Evolutionary conservation across 768 basidiomycete genomes (phyloP).

Genomic region (Tulasnella sp.): DNA sequence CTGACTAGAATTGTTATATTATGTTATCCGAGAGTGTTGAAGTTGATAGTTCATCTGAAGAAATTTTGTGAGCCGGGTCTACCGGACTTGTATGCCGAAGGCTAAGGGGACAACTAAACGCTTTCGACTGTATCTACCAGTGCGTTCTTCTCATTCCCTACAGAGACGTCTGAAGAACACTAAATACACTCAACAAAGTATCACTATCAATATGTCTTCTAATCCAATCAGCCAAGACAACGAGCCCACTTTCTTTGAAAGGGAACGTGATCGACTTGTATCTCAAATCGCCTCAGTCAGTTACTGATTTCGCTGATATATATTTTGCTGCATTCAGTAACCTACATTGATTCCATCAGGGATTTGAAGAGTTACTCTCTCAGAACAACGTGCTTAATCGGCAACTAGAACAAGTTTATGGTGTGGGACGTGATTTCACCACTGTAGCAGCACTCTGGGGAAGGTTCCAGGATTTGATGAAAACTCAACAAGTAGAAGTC

Average conservation of each 20-base stretch:
- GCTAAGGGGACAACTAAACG: too few species aligned
- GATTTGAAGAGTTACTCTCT: conserved; percentile 76
- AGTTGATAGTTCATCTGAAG: too few species aligned
- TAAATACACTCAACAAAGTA: too few species aligned
- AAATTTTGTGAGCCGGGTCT: too few species aligned
- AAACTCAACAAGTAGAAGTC: conserved; percentile 22
- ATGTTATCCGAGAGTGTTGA: not conserved
- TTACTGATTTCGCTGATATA: not conserved
- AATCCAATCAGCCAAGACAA: conserved; percentile 21
- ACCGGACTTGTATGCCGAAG: too few species aligned
- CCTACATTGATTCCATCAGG: conserved; percentile 31
- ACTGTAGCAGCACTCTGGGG: conserved; percentile 80
- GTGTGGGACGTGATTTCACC: conserved; percentile 85
- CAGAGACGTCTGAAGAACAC: too few species aligned
- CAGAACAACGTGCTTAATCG: conserved; percentile 78
- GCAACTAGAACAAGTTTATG: conserved; percentile 82
- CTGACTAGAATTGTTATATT: not conserved
- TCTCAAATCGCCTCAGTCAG: conserved; percentile 60
- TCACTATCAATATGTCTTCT: too few species aligned
- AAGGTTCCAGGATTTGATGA: conserved; percentile 68
- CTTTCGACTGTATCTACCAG: too few species aligned
- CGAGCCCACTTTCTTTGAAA: conserved; percentile 52
- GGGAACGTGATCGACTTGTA: conserved; percentile 61
- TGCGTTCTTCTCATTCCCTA: too few species aligned
- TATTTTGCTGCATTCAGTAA: not conserved